Base-by-base conservation (phyloP, 1,284 basidiomycete species). In the Chalciporus sp. region DNA sequence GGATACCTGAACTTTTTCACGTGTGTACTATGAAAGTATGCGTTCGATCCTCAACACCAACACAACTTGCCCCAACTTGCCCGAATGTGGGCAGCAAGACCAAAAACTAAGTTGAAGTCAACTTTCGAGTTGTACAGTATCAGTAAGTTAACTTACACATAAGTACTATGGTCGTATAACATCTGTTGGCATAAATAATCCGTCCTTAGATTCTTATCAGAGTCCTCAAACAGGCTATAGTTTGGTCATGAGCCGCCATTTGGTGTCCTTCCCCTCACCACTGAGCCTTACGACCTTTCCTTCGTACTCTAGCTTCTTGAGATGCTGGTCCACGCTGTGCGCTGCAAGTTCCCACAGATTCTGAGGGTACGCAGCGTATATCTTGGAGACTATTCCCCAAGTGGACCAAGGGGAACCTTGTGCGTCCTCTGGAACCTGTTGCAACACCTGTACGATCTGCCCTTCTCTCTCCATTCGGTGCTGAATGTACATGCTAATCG, bases 401-500 rank as follows among this genome's bases (percentile, higher is more conserved):
- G 82, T 85, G 48, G 86, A 83, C 84, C 84, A 86, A n/a, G 61
- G 45, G 16, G 61, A 45, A 4, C 52, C 61, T 35, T 59, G 59
- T 19, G 47, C 53, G 42, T 57, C 59, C 26, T 62, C 58, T 7
- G 73, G 74, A 28, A 67, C 57, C 37, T 69, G 69, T 19, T 69
- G 61, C 19, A 96, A 72, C 2, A 88, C 72, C 12, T 76, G 72
- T 2, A 96, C 52, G 33, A 98, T 85, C 72, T 96, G 88, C 16
- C 77, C 74, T 68, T 98, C 95, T 39, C 95, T 81, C 58, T 92
- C 84, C 52, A 89, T 76, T 9, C 95, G 82, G 68, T 98, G 95
- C 46, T 80, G 72, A 56, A 95, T 87, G 68, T 98, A 98, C 46
- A 75, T 81, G 42, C 75, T 68, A 61, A 98, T 85, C 61, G 82